A percentile compares a stretch with the other conserved stretches of the same genome.
These are phyloP conservation scores for Coemansia sp. DNA, from an alignment of 192 early-diverging fungal genomes.

Conservation along the genomic window DNA sequence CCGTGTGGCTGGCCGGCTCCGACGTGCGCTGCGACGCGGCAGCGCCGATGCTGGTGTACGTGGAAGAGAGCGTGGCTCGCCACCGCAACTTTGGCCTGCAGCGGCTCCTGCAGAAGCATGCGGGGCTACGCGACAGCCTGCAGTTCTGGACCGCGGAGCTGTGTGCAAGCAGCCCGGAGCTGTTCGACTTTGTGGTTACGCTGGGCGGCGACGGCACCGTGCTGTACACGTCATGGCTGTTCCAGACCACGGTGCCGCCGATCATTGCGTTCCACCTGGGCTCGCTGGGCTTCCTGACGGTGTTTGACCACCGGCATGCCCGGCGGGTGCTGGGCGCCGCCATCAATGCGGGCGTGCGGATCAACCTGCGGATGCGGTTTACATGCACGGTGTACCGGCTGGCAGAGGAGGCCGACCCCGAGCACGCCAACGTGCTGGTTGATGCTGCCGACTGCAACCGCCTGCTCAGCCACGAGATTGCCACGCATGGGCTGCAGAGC, in stretches of 20 bases:
- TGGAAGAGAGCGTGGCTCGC: slow-evolving; percentile 63
- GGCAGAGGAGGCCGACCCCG: slow-evolving; percentile 33
- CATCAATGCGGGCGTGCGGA: slow-evolving; percentile 66
- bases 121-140: slow-evolving; percentile 51
- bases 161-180: slow-evolving; percentile 61
- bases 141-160: slow-evolving; percentile 76
- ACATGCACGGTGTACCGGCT: slow-evolving; percentile 83
- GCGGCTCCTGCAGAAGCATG: slow-evolving; percentile 47
- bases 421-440: slow-evolving; percentile 43
- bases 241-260: slow-evolving; percentile 83
- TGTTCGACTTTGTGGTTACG: slow-evolving; percentile 88
- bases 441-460: slow-evolving; percentile 49
- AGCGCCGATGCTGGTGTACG: slow-evolving; percentile 46
- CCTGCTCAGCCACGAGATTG: slow-evolving; percentile 40
- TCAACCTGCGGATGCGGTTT: slow-evolving; percentile 89
- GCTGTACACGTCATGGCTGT: slow-evolving; percentile 87
- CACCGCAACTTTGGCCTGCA: slow-evolving; percentile 59
- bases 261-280: slow-evolving; percentile 93
- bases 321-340: slow-evolving; percentile 59
- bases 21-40: slow-evolving; percentile 6
- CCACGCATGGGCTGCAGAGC: slow-evolving; percentile 46
- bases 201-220: slow-evolving; percentile 97
- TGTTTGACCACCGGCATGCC: slow-evolving; percentile 72
- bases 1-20: slow-evolving; percentile 61
- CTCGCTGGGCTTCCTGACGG: slow-evolving; percentile 92